Evolutionary conservation across 2,329 filamentous ascomycete genomes (phyloP).

Genomic region (Aureobasidium sp.): DNA sequence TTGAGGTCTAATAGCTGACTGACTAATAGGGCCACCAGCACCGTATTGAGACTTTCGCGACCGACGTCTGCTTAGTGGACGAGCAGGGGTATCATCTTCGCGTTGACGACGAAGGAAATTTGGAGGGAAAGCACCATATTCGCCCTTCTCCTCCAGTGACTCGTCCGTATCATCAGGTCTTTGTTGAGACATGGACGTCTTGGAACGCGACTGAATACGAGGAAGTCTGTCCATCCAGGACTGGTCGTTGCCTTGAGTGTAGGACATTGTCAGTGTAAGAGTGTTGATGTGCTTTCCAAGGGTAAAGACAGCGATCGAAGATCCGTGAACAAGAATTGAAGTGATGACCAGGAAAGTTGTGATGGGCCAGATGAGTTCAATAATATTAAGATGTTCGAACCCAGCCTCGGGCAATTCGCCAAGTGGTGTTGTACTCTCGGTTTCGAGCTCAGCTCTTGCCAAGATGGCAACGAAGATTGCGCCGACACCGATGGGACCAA

Average conservation of each 20-base stretch:
- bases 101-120: conserved; percentile 74
- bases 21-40: conserved; percentile 78
- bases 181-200: conserved; percentile 62
- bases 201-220: conserved; percentile 72
- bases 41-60: conserved; percentile 56
- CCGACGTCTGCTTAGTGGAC: conserved; percentile 62
- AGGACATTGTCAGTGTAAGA: conserved; percentile 88
- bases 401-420: conserved; percentile 51
- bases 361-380: conserved; percentile 91
- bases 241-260: conserved; percentile 81
- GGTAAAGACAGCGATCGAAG: conserved; percentile 96
- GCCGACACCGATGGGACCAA: conserved; percentile 93
- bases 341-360: conserved; percentile 88
- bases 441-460: conserved; percentile 84
- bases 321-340: conserved; percentile 93
- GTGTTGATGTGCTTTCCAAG: conserved; percentile 98
- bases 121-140: conserved; percentile 61
- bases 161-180: conserved; percentile 59
- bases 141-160: conserved; percentile 52
- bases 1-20: conserved; percentile 77
- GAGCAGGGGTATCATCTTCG: conserved; percentile 63
- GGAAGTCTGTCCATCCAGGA: conserved; percentile 94
- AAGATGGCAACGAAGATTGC: conserved; percentile 94
- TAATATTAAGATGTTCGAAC: conserved; percentile 60
- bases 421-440: conserved; percentile 66